These are phyloP conservation scores for Ophiostoma australiae DNA, from an alignment of 2,329 filamentous ascomycete species.

Conservation along the genomic window DNA sequence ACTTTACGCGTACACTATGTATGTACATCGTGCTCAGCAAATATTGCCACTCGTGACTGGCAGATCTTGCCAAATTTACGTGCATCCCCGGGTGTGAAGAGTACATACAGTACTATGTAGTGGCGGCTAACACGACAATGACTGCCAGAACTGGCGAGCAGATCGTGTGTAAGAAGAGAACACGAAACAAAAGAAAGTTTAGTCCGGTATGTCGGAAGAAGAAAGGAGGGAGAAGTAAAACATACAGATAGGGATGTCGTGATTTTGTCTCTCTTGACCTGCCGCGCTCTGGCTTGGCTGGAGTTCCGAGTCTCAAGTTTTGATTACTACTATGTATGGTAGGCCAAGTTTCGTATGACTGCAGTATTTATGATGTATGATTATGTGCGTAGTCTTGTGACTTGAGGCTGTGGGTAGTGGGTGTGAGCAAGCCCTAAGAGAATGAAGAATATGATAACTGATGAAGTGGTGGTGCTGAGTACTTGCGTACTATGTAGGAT, in stretches of 20 bases:
- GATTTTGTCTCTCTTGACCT: neutral
- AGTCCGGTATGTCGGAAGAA: neutral
- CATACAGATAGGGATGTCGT: conserved; percentile 2
- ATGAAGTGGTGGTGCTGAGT: neutral
- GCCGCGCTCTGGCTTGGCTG: neutral
- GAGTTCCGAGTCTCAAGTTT: neutral
- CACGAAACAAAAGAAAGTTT: neutral
- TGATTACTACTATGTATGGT: neutral
- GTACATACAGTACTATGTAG: neutral
- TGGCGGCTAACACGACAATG: neutral
- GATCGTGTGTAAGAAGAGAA: neutral
- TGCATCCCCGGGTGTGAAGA: no score
- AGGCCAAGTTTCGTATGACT: no score
- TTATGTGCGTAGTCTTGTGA: conserved; percentile 1
- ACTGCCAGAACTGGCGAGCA: neutral
- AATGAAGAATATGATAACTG: neutral
- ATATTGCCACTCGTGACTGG: conserved; percentile 4
- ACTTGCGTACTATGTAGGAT: neutral
- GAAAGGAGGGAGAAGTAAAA: neutral
- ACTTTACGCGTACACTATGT: conserved; percentile 2
- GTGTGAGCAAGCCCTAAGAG: neutral
- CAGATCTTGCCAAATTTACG: neutral
- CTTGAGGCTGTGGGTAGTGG: neutral
- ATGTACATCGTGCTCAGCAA: no score
- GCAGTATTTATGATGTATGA: neutral